Evolutionary conservation across 352 stramenopile genomes (phyloP).

Genomic region (Elongisporangium anandrum): DNA sequence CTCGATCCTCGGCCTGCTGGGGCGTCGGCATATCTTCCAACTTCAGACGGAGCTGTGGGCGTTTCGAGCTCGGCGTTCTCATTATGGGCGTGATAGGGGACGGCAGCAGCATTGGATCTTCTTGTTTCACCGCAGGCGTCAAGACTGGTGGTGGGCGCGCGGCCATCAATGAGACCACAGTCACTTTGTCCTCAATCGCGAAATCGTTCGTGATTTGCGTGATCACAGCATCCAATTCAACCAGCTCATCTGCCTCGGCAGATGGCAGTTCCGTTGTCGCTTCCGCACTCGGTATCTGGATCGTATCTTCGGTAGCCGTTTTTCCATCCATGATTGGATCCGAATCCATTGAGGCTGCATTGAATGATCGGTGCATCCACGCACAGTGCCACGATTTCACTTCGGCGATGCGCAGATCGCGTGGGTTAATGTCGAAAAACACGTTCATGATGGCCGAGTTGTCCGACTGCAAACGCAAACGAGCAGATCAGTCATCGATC

Average conservation of each 20-base stretch:
- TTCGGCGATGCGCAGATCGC: constrained; percentile 76
- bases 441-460: constrained; percentile 59
- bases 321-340: not conserved
- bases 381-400: constrained; percentile 74
- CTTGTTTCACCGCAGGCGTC: not conserved
- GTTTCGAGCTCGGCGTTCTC: constrained; percentile 21
- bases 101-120: not conserved
- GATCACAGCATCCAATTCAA: constrained; percentile 38
- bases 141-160: not conserved
- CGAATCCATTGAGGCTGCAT: not conserved
- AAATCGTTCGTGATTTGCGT: constrained; percentile 30
- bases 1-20: constrained; percentile 78
- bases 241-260: constrained; percentile 5
- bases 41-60: constrained; percentile 68
- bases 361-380: constrained; percentile 58
- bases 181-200: constrained; percentile 46
- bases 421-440: constrained; percentile 76
- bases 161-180: not conserved
- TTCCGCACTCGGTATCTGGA: constrained; percentile 1
- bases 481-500: not conserved
- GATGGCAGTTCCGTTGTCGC: not conserved
- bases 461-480: constrained; percentile 18
- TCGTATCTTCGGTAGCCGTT: not conserved
- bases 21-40: constrained; percentile 85
- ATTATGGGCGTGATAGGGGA: not conserved